phyloP scores from a whole-genome alignment of 306 rosid genomes.

The Cyamopsis tetragonoloba region DNA sequence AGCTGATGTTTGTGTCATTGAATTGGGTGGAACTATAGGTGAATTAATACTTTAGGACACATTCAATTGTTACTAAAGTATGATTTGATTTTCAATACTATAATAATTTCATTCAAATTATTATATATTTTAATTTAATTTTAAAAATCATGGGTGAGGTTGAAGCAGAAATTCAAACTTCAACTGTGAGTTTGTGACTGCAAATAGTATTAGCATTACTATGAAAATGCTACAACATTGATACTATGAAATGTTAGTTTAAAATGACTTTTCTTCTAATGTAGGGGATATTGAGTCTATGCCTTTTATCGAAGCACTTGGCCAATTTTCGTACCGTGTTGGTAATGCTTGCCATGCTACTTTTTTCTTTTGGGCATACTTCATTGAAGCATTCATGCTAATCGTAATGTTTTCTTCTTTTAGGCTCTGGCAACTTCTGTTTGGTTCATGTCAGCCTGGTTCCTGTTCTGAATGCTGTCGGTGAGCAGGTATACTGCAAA shows the following conservation, averaged over 20 bases:
- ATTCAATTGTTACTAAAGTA: neutral
- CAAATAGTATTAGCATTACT: neutral
- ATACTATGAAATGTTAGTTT: neutral
- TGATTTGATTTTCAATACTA: neutral
- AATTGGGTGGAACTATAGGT: constrained; percentile 89
- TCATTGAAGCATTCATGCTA: neutral
- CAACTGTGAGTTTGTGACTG: neutral
- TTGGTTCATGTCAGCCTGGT: constrained; percentile 84
- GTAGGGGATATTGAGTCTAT: constrained; percentile 30
- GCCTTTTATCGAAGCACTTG: constrained; percentile 36
- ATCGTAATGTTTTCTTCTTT: constrained; percentile 12
- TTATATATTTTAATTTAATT: neutral
- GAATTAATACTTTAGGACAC: constrained; percentile 28
- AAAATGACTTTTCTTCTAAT: neutral
- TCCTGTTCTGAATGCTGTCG: constrained; percentile 76
- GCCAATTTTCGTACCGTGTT: constrained; percentile 34
- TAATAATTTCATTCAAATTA: neutral
- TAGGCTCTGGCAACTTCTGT: constrained; percentile 74
- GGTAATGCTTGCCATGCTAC: constrained; percentile 21
- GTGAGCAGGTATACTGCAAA: constrained; percentile 54
- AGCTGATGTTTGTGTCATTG: constrained; percentile 81
- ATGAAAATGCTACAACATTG: neutral
- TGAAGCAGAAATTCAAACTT: neutral
- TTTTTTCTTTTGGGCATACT: neutral
- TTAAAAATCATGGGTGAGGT: neutral